Evolutionary conservation across 2,329 filamentous ascomycete genomes (phyloP).

Genomic region (Claviceps spartinae): DNA sequence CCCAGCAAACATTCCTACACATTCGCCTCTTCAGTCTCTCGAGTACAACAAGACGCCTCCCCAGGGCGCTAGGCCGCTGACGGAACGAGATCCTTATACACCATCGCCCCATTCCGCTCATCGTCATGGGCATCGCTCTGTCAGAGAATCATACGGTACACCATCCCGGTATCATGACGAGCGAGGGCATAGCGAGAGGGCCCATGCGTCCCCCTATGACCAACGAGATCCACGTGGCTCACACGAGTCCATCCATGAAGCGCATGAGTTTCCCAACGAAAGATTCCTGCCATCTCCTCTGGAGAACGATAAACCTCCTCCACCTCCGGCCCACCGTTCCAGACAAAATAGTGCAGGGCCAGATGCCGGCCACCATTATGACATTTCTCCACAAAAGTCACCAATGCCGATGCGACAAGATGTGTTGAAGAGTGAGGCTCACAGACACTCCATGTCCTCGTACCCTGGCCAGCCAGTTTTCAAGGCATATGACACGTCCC

Average conservation of each 20-base stretch:
- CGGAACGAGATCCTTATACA: constrained; percentile 21
- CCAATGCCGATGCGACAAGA: constrained; percentile 45
- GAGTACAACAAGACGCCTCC: constrained; percentile 34
- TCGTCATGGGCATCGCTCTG: constrained; percentile 20
- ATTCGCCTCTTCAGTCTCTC: constrained; percentile 38
- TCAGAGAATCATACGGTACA: constrained; percentile 23
- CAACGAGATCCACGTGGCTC: constrained; percentile 24
- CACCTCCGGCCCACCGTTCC: constrained; percentile 40
- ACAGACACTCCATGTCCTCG: constrained; percentile 34
- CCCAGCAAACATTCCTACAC: constrained; percentile 29
- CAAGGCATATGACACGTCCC: constrained; percentile 35
- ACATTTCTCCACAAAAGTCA: constrained; percentile 28
- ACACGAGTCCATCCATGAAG: constrained; percentile 20
- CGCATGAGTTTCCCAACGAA: constrained; percentile 22
- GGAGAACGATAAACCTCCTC: constrained; percentile 37
- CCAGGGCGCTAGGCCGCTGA: constrained; percentile 6
- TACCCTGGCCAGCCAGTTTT: constrained; percentile 43
- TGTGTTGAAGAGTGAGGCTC: constrained; percentile 42
- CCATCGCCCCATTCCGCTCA: constrained; percentile 17
- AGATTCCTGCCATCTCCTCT: constrained; percentile 19
- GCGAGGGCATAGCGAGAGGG: constrained; percentile 21
- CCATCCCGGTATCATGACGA: constrained; percentile 24
- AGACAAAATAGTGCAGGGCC: constrained; percentile 31
- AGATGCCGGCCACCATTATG: constrained; percentile 28
- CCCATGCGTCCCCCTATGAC: constrained; percentile 19